Evolutionary conservation across 768 basidiomycete genomes (phyloP).

Genomic region (Auriscalpium vulgare): DNA sequence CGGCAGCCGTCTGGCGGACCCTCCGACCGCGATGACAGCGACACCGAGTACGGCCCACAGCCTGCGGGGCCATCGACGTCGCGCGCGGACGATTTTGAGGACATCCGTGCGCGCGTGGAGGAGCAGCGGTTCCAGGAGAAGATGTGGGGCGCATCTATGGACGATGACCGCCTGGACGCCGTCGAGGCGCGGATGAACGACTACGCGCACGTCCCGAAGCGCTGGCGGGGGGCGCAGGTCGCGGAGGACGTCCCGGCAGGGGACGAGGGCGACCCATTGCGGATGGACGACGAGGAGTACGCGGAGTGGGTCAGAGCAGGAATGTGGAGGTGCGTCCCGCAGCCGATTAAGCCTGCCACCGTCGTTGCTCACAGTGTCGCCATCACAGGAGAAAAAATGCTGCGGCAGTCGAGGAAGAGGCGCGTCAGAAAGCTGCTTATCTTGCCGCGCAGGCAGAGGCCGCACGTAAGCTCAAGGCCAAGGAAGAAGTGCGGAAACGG

Average conservation of each 20-base stretch:
- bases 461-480: slow-evolving; percentile 38
- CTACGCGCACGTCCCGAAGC: slow-evolving; percentile 63
- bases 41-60: slow-evolving; percentile 22
- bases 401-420: slow-evolving; percentile 55
- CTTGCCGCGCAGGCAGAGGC: slow-evolving; percentile 52
- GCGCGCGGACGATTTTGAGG: background rate
- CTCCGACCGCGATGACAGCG: slow-evolving; percentile 14
- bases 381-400: slow-evolving; percentile 55
- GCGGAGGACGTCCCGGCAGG: slow-evolving; percentile 25
- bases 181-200: slow-evolving; percentile 58
- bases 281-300: slow-evolving; percentile 84
- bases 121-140: slow-evolving; percentile 64
- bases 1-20: slow-evolving; percentile 8
- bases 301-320: slow-evolving; percentile 79
- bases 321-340: slow-evolving; percentile 64
- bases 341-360: background rate
- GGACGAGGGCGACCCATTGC: slow-evolving; percentile 27
- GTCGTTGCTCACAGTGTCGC: slow-evolving; percentile 1
- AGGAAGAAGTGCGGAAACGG: slow-evolving; percentile 43
- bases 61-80: slow-evolving; percentile 18
- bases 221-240: slow-evolving; percentile 44
- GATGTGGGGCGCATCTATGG: slow-evolving; percentile 62
- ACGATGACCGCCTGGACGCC: slow-evolving; percentile 61
- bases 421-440: slow-evolving; percentile 43
- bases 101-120: slow-evolving; percentile 32